Base-by-base conservation (phyloP, 73 alveolate species). In the Paramecium octaurelia region DNA sequence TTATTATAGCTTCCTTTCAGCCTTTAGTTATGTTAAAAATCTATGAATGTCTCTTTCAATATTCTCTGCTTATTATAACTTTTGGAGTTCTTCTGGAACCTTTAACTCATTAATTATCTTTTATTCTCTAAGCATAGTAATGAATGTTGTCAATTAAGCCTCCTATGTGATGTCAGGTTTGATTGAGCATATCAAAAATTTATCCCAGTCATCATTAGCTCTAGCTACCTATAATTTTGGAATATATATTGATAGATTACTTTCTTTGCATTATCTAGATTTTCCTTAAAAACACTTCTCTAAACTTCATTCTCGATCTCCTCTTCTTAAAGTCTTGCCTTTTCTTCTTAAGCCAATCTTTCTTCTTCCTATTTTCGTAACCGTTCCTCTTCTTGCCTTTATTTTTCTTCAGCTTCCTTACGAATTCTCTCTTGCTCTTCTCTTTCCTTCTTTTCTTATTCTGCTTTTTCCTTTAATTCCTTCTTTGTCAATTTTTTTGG, bases 141-240 rank as follows among this genome's bases (percentile, higher is more conserved):
- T 96, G 76, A 87, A 92, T 20, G 98, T 94, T 36, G 97, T 93
- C 27, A 96, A 64, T 73, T 96, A 93, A 48, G 75, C 85, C 57
- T 96, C 98, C 14, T 44, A 77, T 8, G 64, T 60, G 10, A 97
- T 96, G 54, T 96, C 98, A 31, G 98, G 98, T n/a, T 92, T 86
- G 18, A 88, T 87, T 21, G 95, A 95, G 54, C 98, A 95, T 9
- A 29, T 16, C 18, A 93, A 35, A 88, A 86, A 95, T 59, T 95
- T 95, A 14, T 89, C 95, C 98, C 95, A 95, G 36, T 88, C 68
- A 59, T 86, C 58, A 12, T 36, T 75, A 5, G 91, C 91, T 80
- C 76, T 90, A 8, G 91, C 75, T 38, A 43, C 54, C 59, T 80
- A 75, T 4, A 35, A 35, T 44, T 73, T 34, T 73, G 6, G 35